Evolutionary conservation across 257 asterid genomes (phyloP).

Genomic region (Solanum chmielewskii): DNA sequence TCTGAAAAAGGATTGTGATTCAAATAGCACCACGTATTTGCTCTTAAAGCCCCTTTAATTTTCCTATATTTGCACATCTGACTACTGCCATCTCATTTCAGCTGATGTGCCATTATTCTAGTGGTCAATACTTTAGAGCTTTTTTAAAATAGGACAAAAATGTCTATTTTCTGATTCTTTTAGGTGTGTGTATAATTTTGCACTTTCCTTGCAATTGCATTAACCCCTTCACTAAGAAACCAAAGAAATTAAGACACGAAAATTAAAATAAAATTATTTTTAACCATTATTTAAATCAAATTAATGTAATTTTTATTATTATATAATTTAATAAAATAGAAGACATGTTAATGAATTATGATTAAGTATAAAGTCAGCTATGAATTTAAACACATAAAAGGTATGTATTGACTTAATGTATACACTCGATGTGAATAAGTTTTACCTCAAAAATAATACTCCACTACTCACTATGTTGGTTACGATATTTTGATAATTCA

Average conservation of each 20-base stretch:
- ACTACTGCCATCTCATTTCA: neutral
- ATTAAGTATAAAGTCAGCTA: too few species aligned
- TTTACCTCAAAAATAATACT: too few species aligned
- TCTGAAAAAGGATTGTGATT: slow-evolving; percentile 18
- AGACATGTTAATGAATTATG: too few species aligned
- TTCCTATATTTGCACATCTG: slow-evolving; percentile 11
- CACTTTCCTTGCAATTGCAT: neutral
- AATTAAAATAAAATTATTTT: neutral
- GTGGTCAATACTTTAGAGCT: neutral
- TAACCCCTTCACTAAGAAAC: neutral
- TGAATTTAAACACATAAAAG: too few species aligned
- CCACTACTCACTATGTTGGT: neutral
- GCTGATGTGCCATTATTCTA: neutral
- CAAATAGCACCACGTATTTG: slow-evolving; percentile 17
- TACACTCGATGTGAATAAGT: accelerated
- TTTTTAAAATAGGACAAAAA: slow-evolving; percentile 4
- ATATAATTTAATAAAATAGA: too few species aligned
- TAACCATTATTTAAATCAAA: too few species aligned
- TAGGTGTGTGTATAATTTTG: neutral
- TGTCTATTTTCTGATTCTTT: slow-evolving; percentile 10
- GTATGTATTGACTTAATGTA: too few species aligned
- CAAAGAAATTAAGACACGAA: neutral
- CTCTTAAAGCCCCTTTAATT: slow-evolving; percentile 4
- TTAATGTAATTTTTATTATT: too few species aligned
- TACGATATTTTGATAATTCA: too few species aligned